Base-by-base conservation (phyloP, 768 basidiomycete species). In the Tulasnella sp. region DNA sequence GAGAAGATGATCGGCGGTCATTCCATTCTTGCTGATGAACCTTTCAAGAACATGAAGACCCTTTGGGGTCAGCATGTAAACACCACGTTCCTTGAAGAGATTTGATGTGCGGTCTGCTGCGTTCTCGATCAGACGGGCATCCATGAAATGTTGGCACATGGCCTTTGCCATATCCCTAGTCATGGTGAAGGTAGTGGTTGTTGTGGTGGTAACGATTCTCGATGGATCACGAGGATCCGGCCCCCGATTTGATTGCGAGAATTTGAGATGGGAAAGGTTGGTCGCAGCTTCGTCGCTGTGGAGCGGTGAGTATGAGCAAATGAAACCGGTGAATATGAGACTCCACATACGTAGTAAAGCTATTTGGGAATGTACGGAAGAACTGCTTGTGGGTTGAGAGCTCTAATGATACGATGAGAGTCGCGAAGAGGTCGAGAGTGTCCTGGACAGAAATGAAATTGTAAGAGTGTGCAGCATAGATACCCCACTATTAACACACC, bases 111-210 rank as follows among this genome's bases (percentile, higher is more conserved):
- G 83, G 67, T 99, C 95, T 15, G 87, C 78, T 13, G 90, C 93
- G 64, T 96, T 96, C 68, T 96, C 92, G 58, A 98, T 91, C 56
- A 98, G 74, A 57, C 91, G 87, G 53, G 95, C 91, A 59, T 98
- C 95, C 89, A 99, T 95, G 64, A 98, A 98, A 64, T 98, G 91
- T 68, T 99, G 95, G 69, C 89, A 87, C 83, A 99, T 98, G 29
- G 89, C 90, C 70, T 96, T 98, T 57, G 95, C 95, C 87, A 99
- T 98, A 39, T 99, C 95, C 59, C 95, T 83, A 58, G 90, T 89
- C 95, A 99, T 98, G 56, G 90, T 90, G 71, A 99, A 99, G 29
- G 95, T 99, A 37, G 95, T 99, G 4, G 95, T 98, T 5, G 95
- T 99, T 0, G 95, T 99, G 0, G 95, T 99, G 61, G 95, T 99